Percentiles rank a stretch among this genome's conserved stretches.
phyloP scores from a whole-genome alignment of 768 basidiomycete species.

The Lactarius tabidus region DNA sequence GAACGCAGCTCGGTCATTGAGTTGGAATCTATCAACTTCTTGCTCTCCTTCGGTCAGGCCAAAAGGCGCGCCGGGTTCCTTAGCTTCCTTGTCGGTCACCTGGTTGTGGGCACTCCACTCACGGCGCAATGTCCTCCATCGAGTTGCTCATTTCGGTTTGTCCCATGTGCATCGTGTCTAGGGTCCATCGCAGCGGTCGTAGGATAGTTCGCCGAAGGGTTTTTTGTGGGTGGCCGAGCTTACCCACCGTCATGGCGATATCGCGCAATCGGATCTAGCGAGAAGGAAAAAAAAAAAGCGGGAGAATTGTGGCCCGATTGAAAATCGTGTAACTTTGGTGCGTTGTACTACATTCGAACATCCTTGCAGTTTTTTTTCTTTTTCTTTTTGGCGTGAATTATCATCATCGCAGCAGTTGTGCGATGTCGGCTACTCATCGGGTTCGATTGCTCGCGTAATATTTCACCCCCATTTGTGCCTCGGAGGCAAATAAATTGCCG shows the following conservation, averaged over 20 bases:
- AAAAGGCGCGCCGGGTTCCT: neutral
- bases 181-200: neutral
- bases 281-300: neutral
- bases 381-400: neutral
- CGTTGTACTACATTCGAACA: neutral
- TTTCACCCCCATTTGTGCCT: slow-evolving; percentile 6
- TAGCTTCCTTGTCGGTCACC: neutral
- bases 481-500: slow-evolving; percentile 11
- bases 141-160: neutral
- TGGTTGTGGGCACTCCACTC: neutral
- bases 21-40: neutral
- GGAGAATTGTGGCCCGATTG: neutral
- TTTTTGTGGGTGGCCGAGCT: neutral
- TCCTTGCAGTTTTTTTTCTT: neutral
- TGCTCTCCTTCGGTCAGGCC: neutral
- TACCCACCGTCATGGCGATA: neutral
- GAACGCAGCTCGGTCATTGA: neutral
- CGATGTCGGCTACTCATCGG: slow-evolving; percentile 18
- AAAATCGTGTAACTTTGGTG: neutral
- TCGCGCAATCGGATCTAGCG: neutral
- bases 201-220: neutral
- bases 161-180: neutral
- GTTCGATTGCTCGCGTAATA: slow-evolving; percentile 8
- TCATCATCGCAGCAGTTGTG: slow-evolving; percentile 2
- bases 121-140: neutral